Percentiles rank a stretch among this genome's conserved stretches.
phyloP scores from a whole-genome alignment of 805 yeast species.

The Cyberlindnera bimundalis region DNA sequence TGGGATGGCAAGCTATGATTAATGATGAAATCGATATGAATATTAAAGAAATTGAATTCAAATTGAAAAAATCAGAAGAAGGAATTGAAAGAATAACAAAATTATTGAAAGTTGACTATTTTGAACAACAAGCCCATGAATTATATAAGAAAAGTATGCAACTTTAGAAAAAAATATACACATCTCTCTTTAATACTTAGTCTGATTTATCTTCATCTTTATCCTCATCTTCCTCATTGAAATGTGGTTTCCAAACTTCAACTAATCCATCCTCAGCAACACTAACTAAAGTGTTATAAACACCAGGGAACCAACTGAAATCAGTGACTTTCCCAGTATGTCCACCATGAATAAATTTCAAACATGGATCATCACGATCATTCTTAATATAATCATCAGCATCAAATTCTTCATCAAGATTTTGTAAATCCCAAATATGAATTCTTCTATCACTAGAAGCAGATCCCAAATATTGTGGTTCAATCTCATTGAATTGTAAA shows the following conservation, averaged over 20 bases:
- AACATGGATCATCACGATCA: conserved; percentile 69
- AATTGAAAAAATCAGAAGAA: conserved; percentile 22
- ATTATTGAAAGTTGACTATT: conserved; percentile 36
- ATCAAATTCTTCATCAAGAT: conserved; percentile 53
- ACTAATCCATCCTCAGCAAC: conserved; percentile 74
- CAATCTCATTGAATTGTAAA: conserved; percentile 49
- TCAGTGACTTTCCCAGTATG: conserved; percentile 71
- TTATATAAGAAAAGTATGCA: not conserved
- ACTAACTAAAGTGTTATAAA: conserved; percentile 57
- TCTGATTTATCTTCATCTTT: conserved; percentile 33
- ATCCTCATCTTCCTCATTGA: conserved; percentile 37
- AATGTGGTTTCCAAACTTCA: conserved; percentile 63
- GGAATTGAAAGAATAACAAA: conserved; percentile 32
- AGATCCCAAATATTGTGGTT: conserved; percentile 53
- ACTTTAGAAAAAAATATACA: not conserved
- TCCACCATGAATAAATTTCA: conserved; percentile 81
- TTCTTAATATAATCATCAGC: conserved; percentile 51
- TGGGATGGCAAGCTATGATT: conserved; percentile 42
- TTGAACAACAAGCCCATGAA: conserved; percentile 25
- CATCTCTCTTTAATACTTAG: too few species aligned
- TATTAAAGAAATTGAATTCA: conserved; percentile 27
- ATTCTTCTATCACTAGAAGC: conserved; percentile 67
- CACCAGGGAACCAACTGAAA: conserved; percentile 60
- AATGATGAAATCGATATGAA: conserved; percentile 35
- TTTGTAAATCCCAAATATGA: conserved; percentile 68